A percentile compares a stretch with the other conserved stretches of the same genome.
Evolutionary conservation across 139 green algal species (phyloP).

Genomic region (Volvox reticuliferus): DNA sequence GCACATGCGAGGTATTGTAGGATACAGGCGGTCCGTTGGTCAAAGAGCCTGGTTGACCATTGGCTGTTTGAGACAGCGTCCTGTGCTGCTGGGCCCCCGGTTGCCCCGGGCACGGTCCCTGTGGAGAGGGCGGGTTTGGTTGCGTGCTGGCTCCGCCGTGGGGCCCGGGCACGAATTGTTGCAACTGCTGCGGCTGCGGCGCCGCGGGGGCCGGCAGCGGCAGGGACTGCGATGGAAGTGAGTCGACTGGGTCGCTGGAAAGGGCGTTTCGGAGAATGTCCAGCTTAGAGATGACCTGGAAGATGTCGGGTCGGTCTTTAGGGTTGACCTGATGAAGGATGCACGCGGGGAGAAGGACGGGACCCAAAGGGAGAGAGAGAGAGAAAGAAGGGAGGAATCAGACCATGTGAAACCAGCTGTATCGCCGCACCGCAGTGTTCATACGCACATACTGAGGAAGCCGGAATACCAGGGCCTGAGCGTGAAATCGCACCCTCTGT

Average conservation of each 20-base stretch:
- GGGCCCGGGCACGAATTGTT: background rate
- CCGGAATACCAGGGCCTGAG: no score
- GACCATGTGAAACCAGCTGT: no score
- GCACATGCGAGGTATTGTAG: background rate
- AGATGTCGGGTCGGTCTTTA: conserved; percentile 58
- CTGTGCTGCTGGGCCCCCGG: no score
- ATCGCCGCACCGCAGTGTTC: no score
- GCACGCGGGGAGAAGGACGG: no score
- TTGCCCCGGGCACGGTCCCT: background rate
- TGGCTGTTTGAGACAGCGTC: background rate
- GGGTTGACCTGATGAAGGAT: conserved; percentile 47
- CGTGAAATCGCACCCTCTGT: no score
- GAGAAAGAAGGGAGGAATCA: no score
- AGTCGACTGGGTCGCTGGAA: background rate
- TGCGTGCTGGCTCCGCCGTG: background rate
- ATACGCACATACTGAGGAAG: no score
- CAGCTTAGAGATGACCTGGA: conserved; percentile 42
- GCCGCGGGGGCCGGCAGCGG: background rate
- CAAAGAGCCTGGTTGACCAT: background rate
- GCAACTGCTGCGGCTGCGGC: background rate
- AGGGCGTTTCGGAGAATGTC: conserved; percentile 28
- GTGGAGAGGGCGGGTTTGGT: background rate
- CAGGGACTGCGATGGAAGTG: background rate
- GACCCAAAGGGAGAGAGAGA: no score
- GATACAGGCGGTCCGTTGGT: no score